phyloP scores from a whole-genome alignment of 2,329 filamentous ascomycete genomes.

The Fusarium foetens region DNA sequence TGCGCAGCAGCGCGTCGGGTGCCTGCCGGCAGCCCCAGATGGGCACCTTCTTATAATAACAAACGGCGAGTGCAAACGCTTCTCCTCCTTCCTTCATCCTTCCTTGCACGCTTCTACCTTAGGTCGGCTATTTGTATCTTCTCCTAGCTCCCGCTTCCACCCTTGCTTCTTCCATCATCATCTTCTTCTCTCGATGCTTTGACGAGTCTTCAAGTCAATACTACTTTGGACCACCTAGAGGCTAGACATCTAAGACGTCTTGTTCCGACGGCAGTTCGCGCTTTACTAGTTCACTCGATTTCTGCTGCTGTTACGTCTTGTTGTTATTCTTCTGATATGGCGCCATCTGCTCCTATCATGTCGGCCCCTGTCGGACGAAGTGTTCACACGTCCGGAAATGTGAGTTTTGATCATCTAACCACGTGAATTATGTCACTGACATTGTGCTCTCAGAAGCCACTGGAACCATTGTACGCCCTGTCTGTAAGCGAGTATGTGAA shows the following conservation, averaged over 20 bases:
- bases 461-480: conserved; percentile 36
- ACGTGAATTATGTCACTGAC: conserved; percentile 10
- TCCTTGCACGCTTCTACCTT: conserved; percentile 1
- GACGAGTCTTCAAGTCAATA: neutral
- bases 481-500: conserved; percentile 41
- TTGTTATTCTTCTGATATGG: neutral
- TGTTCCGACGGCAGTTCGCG: neutral
- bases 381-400: neutral
- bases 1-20: neutral
- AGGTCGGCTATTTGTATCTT: neutral
- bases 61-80: conserved; percentile 12
- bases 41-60: neutral
- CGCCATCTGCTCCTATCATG: neutral
- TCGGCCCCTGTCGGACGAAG: neutral
- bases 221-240: neutral
- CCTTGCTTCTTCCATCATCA: neutral
- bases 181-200: neutral
- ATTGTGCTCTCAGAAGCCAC: neutral
- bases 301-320: neutral
- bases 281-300: neutral
- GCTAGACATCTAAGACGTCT: neutral
- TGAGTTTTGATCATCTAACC: neutral
- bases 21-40: neutral
- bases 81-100: neutral
- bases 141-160: neutral